These are phyloP conservation scores for Alternaria sp. DNA, from an alignment of 2,329 filamentous ascomycete species.

Conservation along the genomic window DNA sequence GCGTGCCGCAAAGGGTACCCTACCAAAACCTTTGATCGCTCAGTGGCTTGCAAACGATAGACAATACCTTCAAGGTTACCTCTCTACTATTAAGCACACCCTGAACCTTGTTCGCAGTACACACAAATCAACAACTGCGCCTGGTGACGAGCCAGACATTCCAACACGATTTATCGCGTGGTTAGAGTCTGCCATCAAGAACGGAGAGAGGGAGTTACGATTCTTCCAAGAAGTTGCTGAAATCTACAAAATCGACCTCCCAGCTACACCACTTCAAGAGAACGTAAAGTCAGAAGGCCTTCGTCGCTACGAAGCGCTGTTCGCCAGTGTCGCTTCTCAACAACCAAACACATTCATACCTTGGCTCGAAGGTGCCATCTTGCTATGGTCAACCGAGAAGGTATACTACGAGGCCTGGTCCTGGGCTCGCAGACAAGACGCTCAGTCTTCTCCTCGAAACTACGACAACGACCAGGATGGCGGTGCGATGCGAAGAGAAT, in stretches of 20 bases:
- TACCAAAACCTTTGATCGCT: conserved; percentile 42
- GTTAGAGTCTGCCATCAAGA: conserved; percentile 44
- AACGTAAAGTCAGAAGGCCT: conserved; percentile 38
- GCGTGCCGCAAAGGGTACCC: conserved; percentile 40
- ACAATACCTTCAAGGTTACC: conserved; percentile 46
- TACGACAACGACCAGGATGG: conserved; percentile 66
- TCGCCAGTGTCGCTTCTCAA: conserved; percentile 22
- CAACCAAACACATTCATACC: conserved; percentile 31
- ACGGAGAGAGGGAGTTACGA: conserved; percentile 41
- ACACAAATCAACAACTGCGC: conserved; percentile 20
- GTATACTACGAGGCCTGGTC: conserved; percentile 48
- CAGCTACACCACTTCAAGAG: conserved; percentile 20
- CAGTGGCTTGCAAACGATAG: conserved; percentile 49
- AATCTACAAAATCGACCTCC: conserved; percentile 35
- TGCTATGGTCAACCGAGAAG: conserved; percentile 48
- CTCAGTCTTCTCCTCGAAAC: conserved; percentile 27
- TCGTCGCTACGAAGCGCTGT: conserved; percentile 41
- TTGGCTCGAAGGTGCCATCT: conserved; percentile 45
- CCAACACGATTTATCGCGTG: conserved; percentile 39
- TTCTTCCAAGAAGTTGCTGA: conserved; percentile 46
- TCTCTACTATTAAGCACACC: conserved; percentile 36
- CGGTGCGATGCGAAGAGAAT: conserved; percentile 69
- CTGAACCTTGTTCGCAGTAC: conserved; percentile 27
- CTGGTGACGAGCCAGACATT: conserved; percentile 28
- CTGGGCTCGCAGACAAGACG: conserved; percentile 41